These are phyloP conservation scores for Neurospora sp. DNA, from an alignment of 2,329 filamentous ascomycete species.

Conservation along the genomic window DNA sequence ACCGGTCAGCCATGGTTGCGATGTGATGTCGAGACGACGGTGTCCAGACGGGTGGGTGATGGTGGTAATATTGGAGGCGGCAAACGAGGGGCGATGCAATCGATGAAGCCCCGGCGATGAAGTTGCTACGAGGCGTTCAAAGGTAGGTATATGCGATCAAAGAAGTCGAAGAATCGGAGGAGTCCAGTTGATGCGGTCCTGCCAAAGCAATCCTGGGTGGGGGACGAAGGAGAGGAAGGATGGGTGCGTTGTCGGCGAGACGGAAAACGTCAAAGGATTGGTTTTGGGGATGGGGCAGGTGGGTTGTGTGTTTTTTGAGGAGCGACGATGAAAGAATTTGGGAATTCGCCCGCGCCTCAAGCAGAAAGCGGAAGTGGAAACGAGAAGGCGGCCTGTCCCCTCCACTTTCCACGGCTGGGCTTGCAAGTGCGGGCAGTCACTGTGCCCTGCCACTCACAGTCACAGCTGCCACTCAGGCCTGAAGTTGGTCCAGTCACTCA, in stretches of 20 bases:
- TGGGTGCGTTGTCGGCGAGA: neutral
- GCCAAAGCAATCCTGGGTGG: neutral
- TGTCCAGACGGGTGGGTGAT: neutral
- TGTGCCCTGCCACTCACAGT: neutral
- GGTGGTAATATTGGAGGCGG: slow-evolving; percentile 1
- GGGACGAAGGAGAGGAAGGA: neutral
- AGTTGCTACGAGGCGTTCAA: neutral
- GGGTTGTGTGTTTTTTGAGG: slow-evolving; percentile 1
- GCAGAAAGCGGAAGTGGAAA: slow-evolving; percentile 14
- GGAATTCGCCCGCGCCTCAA: slow-evolving; percentile 3
- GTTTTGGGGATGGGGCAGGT: slow-evolving; percentile 1
- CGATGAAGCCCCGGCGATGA: neutral
- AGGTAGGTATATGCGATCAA: neutral
- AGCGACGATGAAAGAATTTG: slow-evolving; percentile 18
- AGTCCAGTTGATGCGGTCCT: neutral
- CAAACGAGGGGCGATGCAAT: slow-evolving; percentile 1
- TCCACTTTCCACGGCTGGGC: neutral
- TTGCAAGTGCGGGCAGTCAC: neutral
- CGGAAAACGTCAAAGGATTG: slow-evolving; percentile 1
- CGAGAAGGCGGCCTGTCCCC: slow-evolving; percentile 8
- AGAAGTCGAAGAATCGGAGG: neutral
- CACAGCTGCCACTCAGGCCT: neutral
- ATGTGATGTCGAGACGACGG: slow-evolving; percentile 19
- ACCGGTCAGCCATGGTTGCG: slow-evolving; percentile 86
- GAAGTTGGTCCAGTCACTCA: neutral